Conservation (phyloP, 2,329 filamentous ascomycete genomes). For the Colletotrichum orbiculare region DNA sequence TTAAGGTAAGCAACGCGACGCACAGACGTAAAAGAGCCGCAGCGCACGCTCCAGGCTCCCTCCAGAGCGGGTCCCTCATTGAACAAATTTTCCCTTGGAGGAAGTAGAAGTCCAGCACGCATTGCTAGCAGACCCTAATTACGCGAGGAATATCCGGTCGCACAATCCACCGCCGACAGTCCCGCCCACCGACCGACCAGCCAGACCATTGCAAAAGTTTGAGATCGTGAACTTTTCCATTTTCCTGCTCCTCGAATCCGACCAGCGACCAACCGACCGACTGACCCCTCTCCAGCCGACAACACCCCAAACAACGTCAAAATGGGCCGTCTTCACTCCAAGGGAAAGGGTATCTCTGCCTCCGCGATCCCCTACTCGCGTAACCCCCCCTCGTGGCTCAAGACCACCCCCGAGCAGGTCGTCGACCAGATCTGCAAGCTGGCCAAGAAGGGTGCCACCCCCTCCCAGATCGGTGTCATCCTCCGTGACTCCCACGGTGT, state of each 20-base stretch:
- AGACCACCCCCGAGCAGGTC: constrained; percentile 98
- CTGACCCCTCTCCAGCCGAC: constrained; percentile 37
- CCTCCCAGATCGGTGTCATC: constrained; percentile 98
- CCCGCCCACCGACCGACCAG: constrained; percentile 17
- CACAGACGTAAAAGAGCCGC: constrained; percentile 27
- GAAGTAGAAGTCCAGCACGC: background rate
- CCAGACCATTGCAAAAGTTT: constrained; percentile 23
- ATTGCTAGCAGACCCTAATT: constrained; percentile 53
- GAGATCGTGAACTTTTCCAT: constrained; percentile 34
- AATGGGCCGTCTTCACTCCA: constrained; percentile 99
- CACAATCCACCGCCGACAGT: constrained; percentile 49
- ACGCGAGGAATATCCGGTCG: constrained; percentile 57
- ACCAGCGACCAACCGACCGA: constrained; percentile 36
- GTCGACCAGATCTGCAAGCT: constrained; percentile 99
- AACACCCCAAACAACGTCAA: constrained; percentile 54
- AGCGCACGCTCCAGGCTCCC: background rate
- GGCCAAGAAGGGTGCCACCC: constrained; percentile 98
- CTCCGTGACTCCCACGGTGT: constrained; percentile 98
- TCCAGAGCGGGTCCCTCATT: background rate
- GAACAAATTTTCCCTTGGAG: constrained; percentile 22
- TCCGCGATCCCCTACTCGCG: constrained; percentile 98
- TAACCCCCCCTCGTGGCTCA: constrained; percentile 92
- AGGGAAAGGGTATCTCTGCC: constrained; percentile 98
- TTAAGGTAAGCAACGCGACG: constrained; percentile 30
- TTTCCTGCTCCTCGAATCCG: constrained; percentile 26